Conservation (phyloP, 2,329 filamentous ascomycete species). For the Sporothrix brunneoviolacea region DNA sequence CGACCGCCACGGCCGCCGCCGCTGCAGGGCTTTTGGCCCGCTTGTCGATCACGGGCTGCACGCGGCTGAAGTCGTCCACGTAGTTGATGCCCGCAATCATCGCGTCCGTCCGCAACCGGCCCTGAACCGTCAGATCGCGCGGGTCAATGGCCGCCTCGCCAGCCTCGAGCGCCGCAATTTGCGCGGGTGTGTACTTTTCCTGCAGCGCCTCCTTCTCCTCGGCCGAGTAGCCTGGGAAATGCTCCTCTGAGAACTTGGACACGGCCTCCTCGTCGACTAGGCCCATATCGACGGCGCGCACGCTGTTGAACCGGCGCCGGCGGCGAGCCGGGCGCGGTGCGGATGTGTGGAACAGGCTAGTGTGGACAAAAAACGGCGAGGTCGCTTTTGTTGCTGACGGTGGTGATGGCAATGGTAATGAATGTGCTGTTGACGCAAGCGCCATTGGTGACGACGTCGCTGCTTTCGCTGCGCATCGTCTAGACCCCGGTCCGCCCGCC, state of each 20-base stretch:
- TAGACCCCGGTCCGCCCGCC: constrained; percentile 4
- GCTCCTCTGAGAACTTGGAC: constrained; percentile 37
- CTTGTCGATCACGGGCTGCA: constrained; percentile 73
- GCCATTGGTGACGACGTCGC: constrained; percentile 1
- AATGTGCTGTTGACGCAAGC: background rate
- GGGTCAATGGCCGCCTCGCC: constrained; percentile 71
- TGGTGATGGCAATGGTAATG: background rate
- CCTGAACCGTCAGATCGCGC: constrained; percentile 68
- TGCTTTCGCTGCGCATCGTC: background rate
- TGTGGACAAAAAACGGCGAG: background rate
- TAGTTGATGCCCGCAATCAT: constrained; percentile 59
- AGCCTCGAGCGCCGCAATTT: constrained; percentile 73
- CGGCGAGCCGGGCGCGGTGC: constrained; percentile 39
- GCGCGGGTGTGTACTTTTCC: constrained; percentile 68
- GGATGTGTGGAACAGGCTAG: constrained; percentile 44
- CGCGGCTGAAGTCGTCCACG: constrained; percentile 72
- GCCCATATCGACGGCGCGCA: constrained; percentile 47
- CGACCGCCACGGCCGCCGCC: background rate
- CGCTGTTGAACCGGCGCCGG: constrained; percentile 44
- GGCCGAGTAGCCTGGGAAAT: constrained; percentile 58
- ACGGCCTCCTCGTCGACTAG: constrained; percentile 39
- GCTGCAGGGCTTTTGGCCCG: constrained; percentile 47
- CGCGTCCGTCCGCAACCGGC: constrained; percentile 62
- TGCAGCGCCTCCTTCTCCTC: constrained; percentile 57
- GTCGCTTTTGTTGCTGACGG: background rate